phyloP scores from a whole-genome alignment of 352 stramenopile genomes.

The Phytophthora citrophthora region DNA sequence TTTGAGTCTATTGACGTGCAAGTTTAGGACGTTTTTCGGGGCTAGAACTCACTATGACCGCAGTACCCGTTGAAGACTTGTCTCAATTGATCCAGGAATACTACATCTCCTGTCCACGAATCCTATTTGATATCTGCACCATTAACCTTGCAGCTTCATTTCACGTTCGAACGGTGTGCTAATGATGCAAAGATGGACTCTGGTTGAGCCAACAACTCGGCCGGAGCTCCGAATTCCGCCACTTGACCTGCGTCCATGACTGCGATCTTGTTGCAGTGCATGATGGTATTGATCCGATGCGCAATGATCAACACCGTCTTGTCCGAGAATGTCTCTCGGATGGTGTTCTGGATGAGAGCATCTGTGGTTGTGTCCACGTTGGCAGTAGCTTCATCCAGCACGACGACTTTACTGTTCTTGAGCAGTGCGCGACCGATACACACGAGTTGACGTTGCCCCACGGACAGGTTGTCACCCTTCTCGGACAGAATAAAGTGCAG shows the following conservation, averaged over 20 bases:
- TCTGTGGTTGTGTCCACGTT: slow-evolving; percentile 91
- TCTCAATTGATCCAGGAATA: no score
- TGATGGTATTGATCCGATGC: slow-evolving; percentile 92
- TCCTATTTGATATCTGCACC: no score
- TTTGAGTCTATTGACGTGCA: no score
- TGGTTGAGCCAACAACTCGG: slow-evolving; percentile 54
- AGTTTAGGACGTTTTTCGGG: no score
- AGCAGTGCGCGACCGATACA: slow-evolving; percentile 95
- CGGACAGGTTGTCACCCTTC: slow-evolving; percentile 93
- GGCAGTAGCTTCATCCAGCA: slow-evolving; percentile 95
- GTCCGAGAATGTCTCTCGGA: slow-evolving; percentile 68
- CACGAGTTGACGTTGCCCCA: slow-evolving; percentile 94
- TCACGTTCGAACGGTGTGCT: slow-evolving; percentile 13
- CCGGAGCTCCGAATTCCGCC: slow-evolving; percentile 82
- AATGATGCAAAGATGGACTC: slow-evolving; percentile 48
- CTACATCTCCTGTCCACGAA: no score
- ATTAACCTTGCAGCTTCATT: background rate
- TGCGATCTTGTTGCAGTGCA: slow-evolving; percentile 32
- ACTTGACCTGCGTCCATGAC: slow-evolving; percentile 70
- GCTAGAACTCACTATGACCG: no score
- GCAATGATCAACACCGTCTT: slow-evolving; percentile 95
- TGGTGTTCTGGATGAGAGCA: slow-evolving; percentile 80
- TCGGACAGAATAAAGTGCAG: slow-evolving; percentile 90
- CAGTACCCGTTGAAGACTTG: no score
- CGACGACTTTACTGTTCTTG: slow-evolving; percentile 81